Conservation (phyloP, 768 basidiomycete genomes). For the Lyophyllum atratum region DNA sequence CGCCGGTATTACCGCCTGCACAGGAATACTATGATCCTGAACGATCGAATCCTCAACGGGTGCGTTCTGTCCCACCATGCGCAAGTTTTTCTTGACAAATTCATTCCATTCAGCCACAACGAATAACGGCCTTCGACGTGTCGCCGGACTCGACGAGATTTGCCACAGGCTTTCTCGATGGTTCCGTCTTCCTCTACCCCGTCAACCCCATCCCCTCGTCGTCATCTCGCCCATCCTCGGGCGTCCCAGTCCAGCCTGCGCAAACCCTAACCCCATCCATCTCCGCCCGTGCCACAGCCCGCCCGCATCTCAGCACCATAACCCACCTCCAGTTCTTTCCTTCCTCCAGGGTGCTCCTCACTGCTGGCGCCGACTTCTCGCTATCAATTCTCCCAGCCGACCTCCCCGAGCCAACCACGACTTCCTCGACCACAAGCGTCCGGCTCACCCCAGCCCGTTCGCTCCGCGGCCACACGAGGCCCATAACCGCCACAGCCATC, state of each 20-base stretch:
- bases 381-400: conserved; percentile 68
- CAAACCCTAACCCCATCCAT: conserved; percentile 26
- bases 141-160: conserved; percentile 59
- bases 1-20: conserved; percentile 49
- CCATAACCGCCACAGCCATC: conserved; percentile 65
- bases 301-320: conserved; percentile 54
- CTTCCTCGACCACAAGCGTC: conserved; percentile 24
- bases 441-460: conserved; percentile 57
- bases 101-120: conserved; percentile 39
- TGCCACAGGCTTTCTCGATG: conserved; percentile 62
- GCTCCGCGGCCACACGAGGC: conserved; percentile 64
- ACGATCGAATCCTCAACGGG: conserved; percentile 41
- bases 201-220: conserved; percentile 24
- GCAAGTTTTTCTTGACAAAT: neutral
- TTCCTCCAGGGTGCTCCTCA: conserved; percentile 70
- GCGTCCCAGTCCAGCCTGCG: conserved; percentile 18
- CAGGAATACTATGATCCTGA: conserved; percentile 52
- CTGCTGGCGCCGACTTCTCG: conserved; percentile 67
- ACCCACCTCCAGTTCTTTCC: conserved; percentile 67
- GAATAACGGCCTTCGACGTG: conserved; percentile 66
- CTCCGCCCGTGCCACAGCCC: conserved; percentile 32
- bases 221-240: conserved; percentile 10
- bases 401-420: conserved; percentile 27
- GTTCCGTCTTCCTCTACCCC: conserved; percentile 54
- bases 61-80: conserved; percentile 23